Base-by-base conservation (phyloP, 2,329 filamentous ascomycete species). In the Fusarium cyanostomum region DNA sequence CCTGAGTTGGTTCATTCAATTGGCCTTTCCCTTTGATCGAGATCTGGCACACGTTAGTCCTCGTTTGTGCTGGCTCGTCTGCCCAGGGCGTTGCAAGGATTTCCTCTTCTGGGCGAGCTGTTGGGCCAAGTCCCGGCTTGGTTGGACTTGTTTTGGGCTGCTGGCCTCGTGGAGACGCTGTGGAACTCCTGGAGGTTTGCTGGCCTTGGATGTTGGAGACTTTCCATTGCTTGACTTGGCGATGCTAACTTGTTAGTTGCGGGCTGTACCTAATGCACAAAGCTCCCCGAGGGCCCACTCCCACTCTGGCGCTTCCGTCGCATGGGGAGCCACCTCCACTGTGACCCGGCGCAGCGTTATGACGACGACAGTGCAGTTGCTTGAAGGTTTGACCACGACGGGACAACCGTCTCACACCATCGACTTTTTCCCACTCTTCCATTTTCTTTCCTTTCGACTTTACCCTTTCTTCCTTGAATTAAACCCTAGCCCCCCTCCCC, bases 11-110 rank as follows among this genome's bases (percentile, higher is more conserved):
- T 56, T 67, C 60, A 52, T 61, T 59, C 65, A 55, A 71, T 70
- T 69, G 60, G 68, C 61, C 55, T 61, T 50, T 51, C 49, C 48
- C 26, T 39, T 45, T 64, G 54, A 70, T 70, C 66, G 53, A 68
- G 68, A 70, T 71, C 64, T 57, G 53, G 56, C 44, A 52, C 43
- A 54, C 53, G 56, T 52, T 54, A 67, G 53, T 55, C 53, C 61
- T 44, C 48, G 51, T 52, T 57, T 67, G 51, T 56, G 56, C 45
- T 60, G 51, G 35, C 28, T 51, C 28, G 45, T 42, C 57, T 46
- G 31, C 24, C 45, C 16, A 34, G 38, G 28, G 11, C 12, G 31
- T 28, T 52, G 42, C 57, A 51, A 51, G 59, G 57, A 31, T 62
- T 62, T 48, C 58, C 42, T 57, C 27, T 48, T 62, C 28, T 44